Base-by-base conservation (phyloP, 805 yeast species). In the Lachancea sp. region DNA sequence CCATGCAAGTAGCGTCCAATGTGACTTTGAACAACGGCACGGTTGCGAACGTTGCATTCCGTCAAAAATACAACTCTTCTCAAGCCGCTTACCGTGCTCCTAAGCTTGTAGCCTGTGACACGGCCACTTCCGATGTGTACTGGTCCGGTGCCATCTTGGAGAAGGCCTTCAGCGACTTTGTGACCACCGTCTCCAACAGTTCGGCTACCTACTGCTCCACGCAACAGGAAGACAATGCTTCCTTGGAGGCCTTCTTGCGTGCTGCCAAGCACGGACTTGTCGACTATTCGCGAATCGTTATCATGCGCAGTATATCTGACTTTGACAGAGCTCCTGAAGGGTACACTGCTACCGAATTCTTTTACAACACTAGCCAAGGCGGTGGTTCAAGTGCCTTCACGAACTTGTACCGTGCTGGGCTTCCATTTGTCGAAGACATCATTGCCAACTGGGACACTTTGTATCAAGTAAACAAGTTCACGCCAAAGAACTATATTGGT, bases 211-310 rank as follows among this genome's bases (percentile, higher is more conserved):
- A 77, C 65, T 75, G 82, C 57, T 55, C 78, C 31, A 71, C 82
- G 33, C 81, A 80, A 40, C 83, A 78, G 58, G 85, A 79, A 58
- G 85, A 79, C 55, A 74, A 77, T 54, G 84, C 84, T 13, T 65
- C 79, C 12, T 69, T 78, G 52, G 83, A 78, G 56, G 75, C 77
- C 7, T 58, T 78, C 42, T 50, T 75, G 34, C 71, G 85, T 64
- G 69, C 72, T 52, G 74, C 73, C 45, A 64, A 63, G 44, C 66
- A 64, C 48, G 81, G 79, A 8, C 65, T 77, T 45, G 75, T 74
- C 38, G 81, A 77, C 56, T 78, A 61, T 56, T 61, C 70, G 45
- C 71, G 83, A 61, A 66, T 78, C 45, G 75, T 77, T 9, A 65
- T 77, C 20, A 64, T 77, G 75, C 74, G 83, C 66, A 67, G 81